Base-by-base conservation (phyloP, 208 protist genomes). In the Wallacemonas sp. region DNA sequence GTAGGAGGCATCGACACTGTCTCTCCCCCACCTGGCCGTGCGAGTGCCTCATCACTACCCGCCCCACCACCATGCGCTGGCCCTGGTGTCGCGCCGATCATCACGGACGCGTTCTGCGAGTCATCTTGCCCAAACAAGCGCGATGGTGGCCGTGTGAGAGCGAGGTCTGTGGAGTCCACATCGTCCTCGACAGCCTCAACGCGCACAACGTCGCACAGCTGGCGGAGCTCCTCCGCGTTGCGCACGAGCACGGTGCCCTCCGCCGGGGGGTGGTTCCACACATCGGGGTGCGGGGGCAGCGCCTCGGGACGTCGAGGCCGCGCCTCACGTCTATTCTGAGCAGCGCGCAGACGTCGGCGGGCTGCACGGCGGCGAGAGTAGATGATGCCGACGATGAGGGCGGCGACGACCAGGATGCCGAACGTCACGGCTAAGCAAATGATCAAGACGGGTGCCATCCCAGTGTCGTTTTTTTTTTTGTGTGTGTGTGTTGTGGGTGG, bases 241-340 rank as follows among this genome's bases (percentile, higher is more conserved):
- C 42, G 70, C n/a, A 76, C 63, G 22, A 70, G 25, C 2, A 78
- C 62, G 42, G 72, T 69, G 20, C 67, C 73, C 0, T 18, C 14
- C 10, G 36, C 62, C 29, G 68, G 62, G 25, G 65, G 41, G 10
- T 65, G 39, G 2, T 65, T 38, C 18, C 46, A 36, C 23, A 66
- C 14, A 41, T 70, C 57, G 54, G 61, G 14, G 4, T 72, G 55
- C 32, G 48, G 63, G n/a, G 72, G 61, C 8, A 65, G 8, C 11
- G 54, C 62, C 7, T 52, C 44, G 0, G 62, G 66, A n/a, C 59
- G 54, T 41, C 52, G 55, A n/a, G 55, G 44, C 20, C 59, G 23
- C 59, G 39, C 38, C 41, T 31, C 14, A 22, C 59, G 39, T 65
- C 22, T 10, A 52, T 39, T 57, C 36, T 41, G 36, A 16, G 36